Conservation (phyloP, 1,139 yeast species). For the Diutina pseudorugosa region DNA sequence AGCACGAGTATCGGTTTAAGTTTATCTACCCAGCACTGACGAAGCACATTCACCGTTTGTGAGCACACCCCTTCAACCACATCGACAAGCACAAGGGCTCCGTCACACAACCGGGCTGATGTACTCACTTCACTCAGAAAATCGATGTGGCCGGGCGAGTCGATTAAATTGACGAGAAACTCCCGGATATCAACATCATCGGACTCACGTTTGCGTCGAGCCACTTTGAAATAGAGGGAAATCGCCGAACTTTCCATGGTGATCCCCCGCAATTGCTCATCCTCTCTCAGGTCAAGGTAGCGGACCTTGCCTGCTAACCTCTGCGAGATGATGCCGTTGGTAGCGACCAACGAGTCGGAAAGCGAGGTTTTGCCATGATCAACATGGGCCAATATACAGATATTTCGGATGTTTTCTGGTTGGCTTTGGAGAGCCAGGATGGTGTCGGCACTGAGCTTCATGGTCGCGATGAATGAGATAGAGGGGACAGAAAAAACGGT, state of each 20-base stretch:
- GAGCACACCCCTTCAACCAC: constrained; percentile 98
- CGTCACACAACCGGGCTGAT: constrained; percentile 91
- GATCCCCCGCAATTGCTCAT: constrained; percentile 91
- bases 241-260: constrained; percentile 97
- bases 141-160: constrained; percentile 98
- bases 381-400: constrained; percentile 94
- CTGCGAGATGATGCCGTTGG: constrained; percentile 93
- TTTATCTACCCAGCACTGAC: constrained; percentile 94
- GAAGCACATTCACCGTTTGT: constrained; percentile 85
- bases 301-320: constrained; percentile 92
- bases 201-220: constrained; percentile 32
- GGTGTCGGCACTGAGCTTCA: not conserved
- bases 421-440: not conserved
- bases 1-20: constrained; percentile 82
- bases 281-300: constrained; percentile 86
- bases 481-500: not conserved
- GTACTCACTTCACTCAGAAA: constrained; percentile 94
- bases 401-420: constrained; percentile 43
- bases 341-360: constrained; percentile 84
- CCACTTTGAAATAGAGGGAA: constrained; percentile 66
- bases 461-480: not conserved
- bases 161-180: constrained; percentile 81
- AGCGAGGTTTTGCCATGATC: constrained; percentile 97
- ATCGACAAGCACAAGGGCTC: constrained; percentile 89
- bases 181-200: constrained; percentile 40